phyloP scores from a whole-genome alignment of 169 alveolate species.

The Babesia ovata region DNA sequence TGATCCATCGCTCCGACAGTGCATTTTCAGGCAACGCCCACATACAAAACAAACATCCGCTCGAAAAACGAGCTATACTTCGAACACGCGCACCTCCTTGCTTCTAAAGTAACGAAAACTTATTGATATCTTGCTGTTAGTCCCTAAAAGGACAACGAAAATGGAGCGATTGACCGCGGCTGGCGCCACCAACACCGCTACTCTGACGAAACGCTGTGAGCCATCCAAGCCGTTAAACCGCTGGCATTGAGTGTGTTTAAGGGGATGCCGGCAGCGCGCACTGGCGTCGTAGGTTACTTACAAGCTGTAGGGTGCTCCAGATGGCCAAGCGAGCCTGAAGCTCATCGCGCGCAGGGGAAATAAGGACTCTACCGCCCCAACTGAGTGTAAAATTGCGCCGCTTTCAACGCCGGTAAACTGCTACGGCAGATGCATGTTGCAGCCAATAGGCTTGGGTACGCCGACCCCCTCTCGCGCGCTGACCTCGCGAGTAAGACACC shows the following conservation, averaged over 20 bases:
- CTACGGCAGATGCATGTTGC: constrained; percentile 24
- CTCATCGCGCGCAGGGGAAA: constrained; percentile 34
- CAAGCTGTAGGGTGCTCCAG: constrained; percentile 18
- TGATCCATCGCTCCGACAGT: constrained; percentile 30
- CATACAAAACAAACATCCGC: neutral
- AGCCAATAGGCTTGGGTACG: constrained; percentile 16
- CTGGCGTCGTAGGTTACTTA: neutral
- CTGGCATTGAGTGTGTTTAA: neutral
- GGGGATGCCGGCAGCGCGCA: constrained; percentile 7
- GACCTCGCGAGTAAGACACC: neutral
- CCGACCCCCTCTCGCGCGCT: constrained; percentile 47
- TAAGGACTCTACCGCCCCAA: neutral
- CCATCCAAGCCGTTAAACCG: neutral
- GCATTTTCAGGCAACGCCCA: constrained; percentile 29
- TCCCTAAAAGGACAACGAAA: neutral
- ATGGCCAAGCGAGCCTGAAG: constrained; percentile 22
- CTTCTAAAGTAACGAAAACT: neutral
- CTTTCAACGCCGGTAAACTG: neutral
- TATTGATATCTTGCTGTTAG: too few species aligned
- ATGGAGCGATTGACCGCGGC: neutral
- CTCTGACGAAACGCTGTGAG: neutral
- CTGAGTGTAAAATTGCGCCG: neutral
- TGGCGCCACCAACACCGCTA: neutral
- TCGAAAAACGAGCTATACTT: neutral
- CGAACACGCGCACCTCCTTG: neutral